These are phyloP conservation scores for Diutina ranongensis DNA, from an alignment of 1,139 yeast species.

Conservation along the genomic window DNA sequence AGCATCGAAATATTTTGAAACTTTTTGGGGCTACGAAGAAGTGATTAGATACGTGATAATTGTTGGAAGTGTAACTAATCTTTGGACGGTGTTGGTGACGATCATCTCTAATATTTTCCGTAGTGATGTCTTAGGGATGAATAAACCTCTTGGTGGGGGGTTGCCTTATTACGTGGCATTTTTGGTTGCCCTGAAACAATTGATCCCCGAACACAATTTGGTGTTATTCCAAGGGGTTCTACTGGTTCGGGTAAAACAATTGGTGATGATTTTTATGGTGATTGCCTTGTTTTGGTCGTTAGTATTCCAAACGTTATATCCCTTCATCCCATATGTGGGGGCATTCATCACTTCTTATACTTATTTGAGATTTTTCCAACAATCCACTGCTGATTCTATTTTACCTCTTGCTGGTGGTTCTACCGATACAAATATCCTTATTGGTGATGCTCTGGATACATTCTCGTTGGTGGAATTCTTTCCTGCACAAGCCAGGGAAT, in stretches of 20 bases:
- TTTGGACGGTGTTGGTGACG: conserved; percentile 32
- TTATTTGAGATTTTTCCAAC: conserved; percentile 68
- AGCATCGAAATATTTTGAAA: conserved; percentile 40
- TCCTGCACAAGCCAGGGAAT: conserved; percentile 47
- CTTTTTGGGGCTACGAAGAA: conserved; percentile 50
- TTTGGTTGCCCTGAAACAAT: conserved; percentile 76
- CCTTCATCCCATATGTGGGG: conserved; percentile 53
- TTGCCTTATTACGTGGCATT: conserved; percentile 63
- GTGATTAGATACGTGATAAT: conserved; percentile 47
- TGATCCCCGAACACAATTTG: conserved; percentile 80
- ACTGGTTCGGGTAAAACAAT: conserved; percentile 59
- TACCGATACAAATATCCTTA: conserved; percentile 19
- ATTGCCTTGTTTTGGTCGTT: conserved; percentile 35
- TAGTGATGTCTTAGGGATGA: conserved; percentile 27
- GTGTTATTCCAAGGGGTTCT: conserved; percentile 51
- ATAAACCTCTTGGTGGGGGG: conserved; percentile 57
- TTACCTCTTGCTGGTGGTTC: conserved; percentile 25
- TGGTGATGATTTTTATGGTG: conserved; percentile 52
- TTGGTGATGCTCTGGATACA: conserved; percentile 87
- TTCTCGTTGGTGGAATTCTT: conserved; percentile 76
- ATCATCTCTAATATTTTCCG: conserved; percentile 28
- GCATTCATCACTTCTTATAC: conserved; percentile 64
- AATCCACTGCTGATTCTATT: conserved; percentile 25
- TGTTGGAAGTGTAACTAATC: conserved; percentile 49
- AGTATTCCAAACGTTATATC: conserved; percentile 29